Evolutionary conservation across 139 green algal genomes (phyloP), one percentile per base, ranked within the genome.

Genomic region (Chlorella sp.): DNA sequence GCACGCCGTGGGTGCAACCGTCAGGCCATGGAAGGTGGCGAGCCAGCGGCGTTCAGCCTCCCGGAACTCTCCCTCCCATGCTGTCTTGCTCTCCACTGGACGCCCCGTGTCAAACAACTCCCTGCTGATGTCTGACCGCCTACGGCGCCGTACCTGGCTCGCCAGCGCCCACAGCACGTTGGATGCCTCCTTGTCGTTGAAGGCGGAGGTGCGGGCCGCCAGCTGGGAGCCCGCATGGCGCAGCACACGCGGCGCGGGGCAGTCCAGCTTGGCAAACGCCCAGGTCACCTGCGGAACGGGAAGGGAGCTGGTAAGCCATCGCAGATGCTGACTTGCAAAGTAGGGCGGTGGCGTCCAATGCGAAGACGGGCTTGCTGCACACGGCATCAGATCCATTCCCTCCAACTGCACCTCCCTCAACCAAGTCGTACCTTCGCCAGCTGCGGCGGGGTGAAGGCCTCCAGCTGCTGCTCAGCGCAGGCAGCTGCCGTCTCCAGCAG

Each of bases 131-230:
- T 11, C 8, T 54, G 8, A 11, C 46, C 8, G 46, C 46, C 46
- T 11, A 54, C 11, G 8, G 8, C 46, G 8, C 46, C 51, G 51
- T 56, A 82, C 77, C 77, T 83, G 22, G 77, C 77, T 80, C 28
- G 81, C 86, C 43, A 90, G 58, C 28, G 80, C 82, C 86, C 86
- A 90, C 28, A 90, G 76, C 65, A 90, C 73, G n/a, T 88, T 88
- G 69, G 86, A 80, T 3, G 64, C 65, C 24, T 84, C 82, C 32
- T 82, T 84, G 81, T 87, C 82, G 4, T 26, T 38, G n/a, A 90
- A 90, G 0, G 22, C 38, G 6, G 65, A 24, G 9, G 73, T 68
- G 54, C 58, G 51, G 41, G 51, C n/a, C 34, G 64, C 80, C 80
- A 86, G 62, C 44, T 58, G 56, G n/a, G 16, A 32, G 38, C 64